phyloP scores from a whole-genome alignment of 2,329 filamentous ascomycete species.

The Alternaria sp. region DNA sequence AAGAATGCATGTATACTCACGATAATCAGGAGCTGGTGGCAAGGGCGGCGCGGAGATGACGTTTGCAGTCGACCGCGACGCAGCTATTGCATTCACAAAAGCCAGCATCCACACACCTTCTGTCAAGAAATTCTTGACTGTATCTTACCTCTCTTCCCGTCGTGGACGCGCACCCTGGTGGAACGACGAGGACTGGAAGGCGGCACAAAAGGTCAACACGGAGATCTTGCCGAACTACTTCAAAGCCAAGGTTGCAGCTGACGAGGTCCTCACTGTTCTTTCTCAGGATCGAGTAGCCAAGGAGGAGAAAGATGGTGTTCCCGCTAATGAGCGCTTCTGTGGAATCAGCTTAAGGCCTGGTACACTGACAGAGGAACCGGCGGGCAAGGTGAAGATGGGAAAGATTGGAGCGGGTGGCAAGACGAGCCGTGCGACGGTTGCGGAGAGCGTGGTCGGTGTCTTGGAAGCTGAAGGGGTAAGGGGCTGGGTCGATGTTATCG shows the following conservation, averaged over 20 bases:
- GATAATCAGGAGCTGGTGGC: conserved; percentile 60
- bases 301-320: conserved; percentile 38
- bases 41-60: conserved; percentile 62
- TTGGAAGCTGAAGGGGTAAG: conserved; percentile 59
- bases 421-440: conserved; percentile 62
- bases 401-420: conserved; percentile 54
- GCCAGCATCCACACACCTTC: conserved; percentile 56
- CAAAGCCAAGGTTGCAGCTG: conserved; percentile 64
- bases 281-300: conserved; percentile 41
- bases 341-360: conserved; percentile 64
- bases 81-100: conserved; percentile 64
- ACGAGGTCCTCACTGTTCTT: conserved; percentile 63
- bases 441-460: conserved; percentile 59
- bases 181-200: conserved; percentile 58
- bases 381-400: conserved; percentile 59
- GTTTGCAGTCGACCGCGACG: conserved; percentile 62
- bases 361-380: conserved; percentile 58
- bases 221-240: conserved; percentile 62
- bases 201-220: conserved; percentile 58
- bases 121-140: conserved; percentile 64
- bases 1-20: neutral
- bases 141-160: conserved; percentile 63
- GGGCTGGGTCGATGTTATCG: conserved; percentile 64
- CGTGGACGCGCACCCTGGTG: conserved; percentile 61
- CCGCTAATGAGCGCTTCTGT: conserved; percentile 52